These are phyloP conservation scores for Laburnicola sp. DNA, from an alignment of 2,329 filamentous ascomycete genomes.

Conservation along the genomic window DNA sequence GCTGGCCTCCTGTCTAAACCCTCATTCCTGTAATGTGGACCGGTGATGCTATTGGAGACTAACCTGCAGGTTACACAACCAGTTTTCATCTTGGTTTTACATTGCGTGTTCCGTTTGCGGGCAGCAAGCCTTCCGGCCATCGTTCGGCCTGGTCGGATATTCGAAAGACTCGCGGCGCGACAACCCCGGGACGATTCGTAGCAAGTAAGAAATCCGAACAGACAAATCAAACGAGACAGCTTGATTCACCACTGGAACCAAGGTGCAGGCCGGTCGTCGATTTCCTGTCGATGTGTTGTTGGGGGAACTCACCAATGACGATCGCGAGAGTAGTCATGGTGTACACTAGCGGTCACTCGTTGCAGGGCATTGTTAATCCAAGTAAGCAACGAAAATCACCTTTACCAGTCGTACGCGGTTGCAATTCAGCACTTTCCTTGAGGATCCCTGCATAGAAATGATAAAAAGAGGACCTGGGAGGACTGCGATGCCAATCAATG, in stretches of 20 bases:
- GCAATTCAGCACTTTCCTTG: too few species aligned
- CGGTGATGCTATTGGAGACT: conserved; percentile 13
- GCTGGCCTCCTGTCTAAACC: conserved; percentile 2
- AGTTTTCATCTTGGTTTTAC: conserved; percentile 20
- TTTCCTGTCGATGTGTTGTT: too few species aligned
- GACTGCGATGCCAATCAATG: too few species aligned
- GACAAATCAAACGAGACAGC: conserved; percentile 16
- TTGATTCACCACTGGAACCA: conserved; percentile 3
- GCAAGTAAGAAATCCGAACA: conserved; percentile 16
- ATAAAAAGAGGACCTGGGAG: too few species aligned
- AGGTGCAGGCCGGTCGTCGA: conserved; percentile 9
- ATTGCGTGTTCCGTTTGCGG: conserved; percentile 16
- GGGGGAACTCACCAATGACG: too few species aligned
- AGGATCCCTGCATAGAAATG: too few species aligned
- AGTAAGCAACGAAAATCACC: too few species aligned
- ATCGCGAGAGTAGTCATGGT: too few species aligned
- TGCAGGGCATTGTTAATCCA: too few species aligned
- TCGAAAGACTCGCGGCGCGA: conserved; percentile 12
- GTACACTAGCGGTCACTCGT: too few species aligned
- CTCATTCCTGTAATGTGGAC: conserved; percentile 1
- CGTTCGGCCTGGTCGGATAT: conserved; percentile 6
- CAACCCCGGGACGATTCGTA: conserved; percentile 6
- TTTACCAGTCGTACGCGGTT: too few species aligned
- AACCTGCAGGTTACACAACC: conserved; percentile 27
- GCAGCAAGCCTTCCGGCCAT: conserved; percentile 14